Conservation (phyloP, 139 green algal species). For the Pleodorina starrii region DNA sequence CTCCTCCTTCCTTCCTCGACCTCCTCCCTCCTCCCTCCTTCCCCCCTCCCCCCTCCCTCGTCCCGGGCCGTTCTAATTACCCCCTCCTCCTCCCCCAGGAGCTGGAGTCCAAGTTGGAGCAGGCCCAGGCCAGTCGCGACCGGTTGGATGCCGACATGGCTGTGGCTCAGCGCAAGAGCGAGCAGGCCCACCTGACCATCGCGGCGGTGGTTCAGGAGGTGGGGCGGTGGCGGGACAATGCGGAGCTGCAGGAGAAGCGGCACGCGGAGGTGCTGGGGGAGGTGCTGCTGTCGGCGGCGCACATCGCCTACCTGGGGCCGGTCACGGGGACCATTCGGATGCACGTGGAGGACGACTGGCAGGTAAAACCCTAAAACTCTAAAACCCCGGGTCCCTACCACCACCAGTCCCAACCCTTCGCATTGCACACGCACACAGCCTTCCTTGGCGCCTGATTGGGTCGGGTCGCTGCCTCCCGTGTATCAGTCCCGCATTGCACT, state of each 20-base stretch:
- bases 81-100: conserved; percentile 24
- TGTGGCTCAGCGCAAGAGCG: conserved; percentile 50
- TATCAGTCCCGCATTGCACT: no score
- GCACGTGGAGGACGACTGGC: conserved; percentile 50
- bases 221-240: conserved; percentile 51
- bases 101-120: conserved; percentile 44
- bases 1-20: not conserved
- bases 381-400: not conserved
- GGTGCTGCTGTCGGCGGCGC: conserved; percentile 50
- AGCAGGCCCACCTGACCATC: conserved; percentile 55
- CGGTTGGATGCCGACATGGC: conserved; percentile 41
- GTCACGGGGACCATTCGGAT: conserved; percentile 42
- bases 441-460: not conserved
- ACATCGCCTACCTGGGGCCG: conserved; percentile 61
- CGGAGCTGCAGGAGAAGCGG: conserved; percentile 36
- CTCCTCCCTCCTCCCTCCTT: not conserved
- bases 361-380: not conserved
- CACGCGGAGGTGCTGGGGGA: conserved; percentile 62
- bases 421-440: not conserved
- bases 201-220: conserved; percentile 56
- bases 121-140: conserved; percentile 11
- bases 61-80: no score
- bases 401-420: not conserved
- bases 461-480: not conserved
- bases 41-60: not conserved